These are phyloP conservation scores for Myxozyma vanderwaltii DNA, from an alignment of 805 yeast genomes.

Conservation along the genomic window DNA sequence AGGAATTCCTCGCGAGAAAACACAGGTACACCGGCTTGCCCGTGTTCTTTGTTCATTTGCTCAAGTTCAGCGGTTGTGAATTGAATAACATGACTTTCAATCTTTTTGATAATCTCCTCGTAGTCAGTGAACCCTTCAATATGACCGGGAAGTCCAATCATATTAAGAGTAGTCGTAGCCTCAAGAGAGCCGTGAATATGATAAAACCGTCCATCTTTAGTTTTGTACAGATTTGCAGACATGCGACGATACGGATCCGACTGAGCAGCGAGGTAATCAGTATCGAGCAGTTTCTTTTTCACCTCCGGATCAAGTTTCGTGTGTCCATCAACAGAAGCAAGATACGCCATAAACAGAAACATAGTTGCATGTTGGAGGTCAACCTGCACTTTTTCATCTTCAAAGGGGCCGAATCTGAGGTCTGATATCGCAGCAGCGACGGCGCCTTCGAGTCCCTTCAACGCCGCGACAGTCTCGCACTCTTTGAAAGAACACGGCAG, in stretches of 20 bases:
- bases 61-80: slow-evolving; percentile 41
- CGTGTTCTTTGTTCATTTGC: slow-evolving; percentile 38
- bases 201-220: slow-evolving; percentile 35
- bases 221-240: slow-evolving; percentile 44
- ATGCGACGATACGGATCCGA: slow-evolving; percentile 41
- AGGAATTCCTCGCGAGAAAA: slow-evolving; percentile 41
- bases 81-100: slow-evolving; percentile 24
- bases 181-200: slow-evolving; percentile 46
- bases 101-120: slow-evolving; percentile 36
- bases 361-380: slow-evolving; percentile 41
- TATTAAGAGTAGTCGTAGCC: slow-evolving; percentile 41
- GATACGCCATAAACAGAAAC: slow-evolving; percentile 43
- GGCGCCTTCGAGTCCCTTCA: slow-evolving; percentile 39
- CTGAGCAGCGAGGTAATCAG: slow-evolving; percentile 39
- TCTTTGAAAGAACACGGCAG: slow-evolving; percentile 41
- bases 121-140: slow-evolving; percentile 38
- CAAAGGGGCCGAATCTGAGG: slow-evolving; percentile 31
- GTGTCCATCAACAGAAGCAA: slow-evolving; percentile 42
- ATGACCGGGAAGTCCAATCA: slow-evolving; percentile 44
- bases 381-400: slow-evolving; percentile 17
- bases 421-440: slow-evolving; percentile 35
- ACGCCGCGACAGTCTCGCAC: slow-evolving; percentile 38
- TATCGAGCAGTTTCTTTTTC: slow-evolving; percentile 32
- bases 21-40: slow-evolving; percentile 44
- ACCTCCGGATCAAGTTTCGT: slow-evolving; percentile 39